A percentile compares a stretch with the other conserved stretches of the same genome.
Evolutionary conservation across 495 filamentous ascomycete genomes (phyloP).

Genomic region (Tuber borchii): DNA sequence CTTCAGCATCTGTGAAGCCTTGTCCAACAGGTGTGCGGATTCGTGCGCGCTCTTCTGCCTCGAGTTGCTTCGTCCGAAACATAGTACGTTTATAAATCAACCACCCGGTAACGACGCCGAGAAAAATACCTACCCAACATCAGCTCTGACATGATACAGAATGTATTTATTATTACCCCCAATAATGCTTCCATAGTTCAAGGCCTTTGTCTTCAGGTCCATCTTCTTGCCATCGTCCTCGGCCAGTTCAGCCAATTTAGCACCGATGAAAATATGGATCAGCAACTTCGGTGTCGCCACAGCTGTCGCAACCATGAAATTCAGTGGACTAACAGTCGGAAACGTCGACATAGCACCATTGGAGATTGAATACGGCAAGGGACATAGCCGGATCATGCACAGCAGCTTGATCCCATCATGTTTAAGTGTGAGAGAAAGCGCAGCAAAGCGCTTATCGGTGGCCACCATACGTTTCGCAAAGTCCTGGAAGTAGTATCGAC

Average conservation of each 20-base stretch:
- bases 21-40: constrained; percentile 38
- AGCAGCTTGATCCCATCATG: constrained; percentile 84
- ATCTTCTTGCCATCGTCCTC: constrained; percentile 56
- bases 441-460: constrained; percentile 69
- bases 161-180: constrained; percentile 46
- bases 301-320: constrained; percentile 75
- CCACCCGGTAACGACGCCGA: constrained; percentile 71
- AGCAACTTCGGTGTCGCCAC: constrained; percentile 73
- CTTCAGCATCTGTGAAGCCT: constrained; percentile 41
- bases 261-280: constrained; percentile 89
- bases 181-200: constrained; percentile 79
- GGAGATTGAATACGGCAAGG: constrained; percentile 86
- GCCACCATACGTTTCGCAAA: constrained; percentile 77
- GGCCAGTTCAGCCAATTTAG: constrained; percentile 66
- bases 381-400: constrained; percentile 87
- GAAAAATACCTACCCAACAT: constrained; percentile 42
- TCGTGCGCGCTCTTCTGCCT: constrained; percentile 64
- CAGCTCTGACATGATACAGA: background rate
- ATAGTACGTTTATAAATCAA: constrained; percentile 84
- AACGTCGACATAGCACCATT: constrained; percentile 94
- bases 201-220: constrained; percentile 57
- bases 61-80: constrained; percentile 73
- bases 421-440: constrained; percentile 59
- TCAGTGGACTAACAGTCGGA: constrained; percentile 68
- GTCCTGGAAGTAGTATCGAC: constrained; percentile 64